A percentile compares a stretch with the other conserved stretches of the same genome.
Evolutionary conservation across 2,329 filamentous ascomycete genomes (phyloP).

Genomic region (Atkinsonella texensis): DNA sequence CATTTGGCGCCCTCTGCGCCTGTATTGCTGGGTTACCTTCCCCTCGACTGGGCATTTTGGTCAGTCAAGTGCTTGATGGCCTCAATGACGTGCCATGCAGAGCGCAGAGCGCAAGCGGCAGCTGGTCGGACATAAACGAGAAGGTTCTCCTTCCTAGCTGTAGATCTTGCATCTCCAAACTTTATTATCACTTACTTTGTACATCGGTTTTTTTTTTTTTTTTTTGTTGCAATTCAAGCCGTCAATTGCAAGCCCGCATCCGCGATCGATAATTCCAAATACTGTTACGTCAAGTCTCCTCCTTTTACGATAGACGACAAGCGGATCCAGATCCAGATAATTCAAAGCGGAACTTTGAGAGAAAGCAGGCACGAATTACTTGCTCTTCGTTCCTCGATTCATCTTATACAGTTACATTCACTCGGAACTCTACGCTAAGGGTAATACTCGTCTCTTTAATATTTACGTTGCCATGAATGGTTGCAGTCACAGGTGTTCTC

Average conservation of each 20-base stretch:
- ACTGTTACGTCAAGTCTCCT: conserved; percentile 47
- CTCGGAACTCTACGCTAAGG: conserved; percentile 49
- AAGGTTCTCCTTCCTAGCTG: conserved; percentile 44
- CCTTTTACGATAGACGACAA: conserved; percentile 51
- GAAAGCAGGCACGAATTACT: conserved; percentile 54
- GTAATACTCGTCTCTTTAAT: conserved; percentile 52
- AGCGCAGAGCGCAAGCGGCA: conserved; percentile 12
- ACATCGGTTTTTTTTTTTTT: too few species aligned
- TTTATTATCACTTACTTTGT: conserved; percentile 51
- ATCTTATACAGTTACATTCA: conserved; percentile 55
- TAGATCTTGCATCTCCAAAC: conserved; percentile 51
- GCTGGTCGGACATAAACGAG: conserved; percentile 34
- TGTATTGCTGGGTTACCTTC: conserved; percentile 50
- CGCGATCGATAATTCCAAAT: conserved; percentile 47
- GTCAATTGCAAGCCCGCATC: conserved; percentile 50
- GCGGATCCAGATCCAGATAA: conserved; percentile 56
- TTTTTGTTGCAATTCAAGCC: conserved; percentile 53
- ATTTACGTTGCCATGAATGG: conserved; percentile 50
- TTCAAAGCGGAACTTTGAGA: conserved; percentile 56
- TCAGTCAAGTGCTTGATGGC: conserved; percentile 50
- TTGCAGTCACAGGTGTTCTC: conserved; percentile 41
- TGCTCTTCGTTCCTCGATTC: conserved; percentile 58
- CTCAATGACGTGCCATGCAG: conserved; percentile 46
- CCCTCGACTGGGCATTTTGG: conserved; percentile 51
- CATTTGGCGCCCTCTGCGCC: conserved; percentile 30